A percentile compares a stretch with the other conserved stretches of the same genome.
Evolutionary conservation across 352 stramenopile genomes (phyloP).

Genomic region (Globisporangium carolinianum): DNA sequence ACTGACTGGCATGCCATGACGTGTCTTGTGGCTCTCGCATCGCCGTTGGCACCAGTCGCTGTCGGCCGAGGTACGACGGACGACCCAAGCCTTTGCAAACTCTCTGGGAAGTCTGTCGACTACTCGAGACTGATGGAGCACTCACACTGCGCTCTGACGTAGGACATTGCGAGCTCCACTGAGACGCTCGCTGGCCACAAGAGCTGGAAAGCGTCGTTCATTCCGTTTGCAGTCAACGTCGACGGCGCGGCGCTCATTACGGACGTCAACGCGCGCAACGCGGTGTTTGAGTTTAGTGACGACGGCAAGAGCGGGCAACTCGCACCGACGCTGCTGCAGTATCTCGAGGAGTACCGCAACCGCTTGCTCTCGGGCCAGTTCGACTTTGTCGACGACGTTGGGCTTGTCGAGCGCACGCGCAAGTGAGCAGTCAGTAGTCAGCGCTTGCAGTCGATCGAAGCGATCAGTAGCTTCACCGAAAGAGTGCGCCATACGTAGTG

Average conservation of each 20-base stretch:
- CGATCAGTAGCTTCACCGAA: no score
- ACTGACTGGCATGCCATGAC: no score
- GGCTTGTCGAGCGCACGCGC: constrained; percentile 64
- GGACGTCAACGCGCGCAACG: constrained; percentile 41
- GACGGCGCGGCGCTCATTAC: constrained; percentile 61
- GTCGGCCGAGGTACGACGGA: constrained; percentile 33
- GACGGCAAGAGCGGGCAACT: constrained; percentile 50
- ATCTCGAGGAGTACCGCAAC: constrained; percentile 77
- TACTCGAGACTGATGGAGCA: background rate
- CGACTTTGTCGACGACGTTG: constrained; percentile 80
- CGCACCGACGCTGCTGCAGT: constrained; percentile 50
- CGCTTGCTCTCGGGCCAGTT: constrained; percentile 73
- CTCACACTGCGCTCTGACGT: background rate
- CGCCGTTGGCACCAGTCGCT: constrained; percentile 28
- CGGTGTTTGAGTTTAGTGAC: constrained; percentile 63
- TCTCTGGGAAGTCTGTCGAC: background rate
- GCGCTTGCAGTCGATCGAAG: no score
- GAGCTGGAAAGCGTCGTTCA: constrained; percentile 48
- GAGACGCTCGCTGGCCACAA: constrained; percentile 39
- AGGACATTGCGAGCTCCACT: constrained; percentile 53
- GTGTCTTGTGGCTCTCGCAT: no score
- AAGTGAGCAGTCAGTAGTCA: constrained; percentile 25
- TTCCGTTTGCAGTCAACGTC: constrained; percentile 69
- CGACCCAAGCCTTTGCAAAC: background rate
- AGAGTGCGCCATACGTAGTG: background rate